phyloP scores from a whole-genome alignment of 495 filamentous ascomycete species.

The Aspergillus heteromorphus region DNA sequence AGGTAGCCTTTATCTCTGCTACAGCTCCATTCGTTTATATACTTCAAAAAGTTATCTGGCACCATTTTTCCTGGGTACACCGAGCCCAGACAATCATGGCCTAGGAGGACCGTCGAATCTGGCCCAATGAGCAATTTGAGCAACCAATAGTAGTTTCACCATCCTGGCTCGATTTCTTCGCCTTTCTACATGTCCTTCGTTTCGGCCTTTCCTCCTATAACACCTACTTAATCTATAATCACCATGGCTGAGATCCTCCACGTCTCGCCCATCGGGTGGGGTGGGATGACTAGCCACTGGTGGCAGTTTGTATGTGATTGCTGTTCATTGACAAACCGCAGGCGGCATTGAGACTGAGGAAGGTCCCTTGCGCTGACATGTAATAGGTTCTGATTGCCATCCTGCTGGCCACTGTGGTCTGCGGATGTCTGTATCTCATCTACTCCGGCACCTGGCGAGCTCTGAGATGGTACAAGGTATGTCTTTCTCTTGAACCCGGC shows the following conservation, averaged over 20 bases:
- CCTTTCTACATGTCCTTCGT: conserved; percentile 9
- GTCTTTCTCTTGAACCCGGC: background rate
- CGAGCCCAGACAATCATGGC: background rate
- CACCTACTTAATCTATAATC: conserved; percentile 15
- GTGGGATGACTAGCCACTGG: conserved; percentile 32
- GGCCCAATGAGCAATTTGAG: background rate
- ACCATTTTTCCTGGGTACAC: background rate
- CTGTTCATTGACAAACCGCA: background rate
- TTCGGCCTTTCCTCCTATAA: background rate
- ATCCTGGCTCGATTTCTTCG: conserved; percentile 1
- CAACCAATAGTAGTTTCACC: background rate
- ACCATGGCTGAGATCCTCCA: conserved; percentile 30
- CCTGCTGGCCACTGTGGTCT: conserved; percentile 27
- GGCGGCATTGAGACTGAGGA: background rate
- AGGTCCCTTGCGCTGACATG: conserved; percentile 10
- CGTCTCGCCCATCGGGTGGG: conserved; percentile 33
- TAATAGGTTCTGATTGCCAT: conserved; percentile 35
- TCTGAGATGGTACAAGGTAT: conserved; percentile 32
- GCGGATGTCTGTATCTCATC: conserved; percentile 28
- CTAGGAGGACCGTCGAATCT: background rate
- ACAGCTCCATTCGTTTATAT: background rate
- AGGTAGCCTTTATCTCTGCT: background rate
- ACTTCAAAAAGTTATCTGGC: background rate
- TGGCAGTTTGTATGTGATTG: conserved; percentile 39
- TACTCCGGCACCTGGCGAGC: conserved; percentile 20